phyloP scores from a whole-genome alignment of 2,329 filamentous ascomycete genomes.

The Talaromyces sp. region DNA sequence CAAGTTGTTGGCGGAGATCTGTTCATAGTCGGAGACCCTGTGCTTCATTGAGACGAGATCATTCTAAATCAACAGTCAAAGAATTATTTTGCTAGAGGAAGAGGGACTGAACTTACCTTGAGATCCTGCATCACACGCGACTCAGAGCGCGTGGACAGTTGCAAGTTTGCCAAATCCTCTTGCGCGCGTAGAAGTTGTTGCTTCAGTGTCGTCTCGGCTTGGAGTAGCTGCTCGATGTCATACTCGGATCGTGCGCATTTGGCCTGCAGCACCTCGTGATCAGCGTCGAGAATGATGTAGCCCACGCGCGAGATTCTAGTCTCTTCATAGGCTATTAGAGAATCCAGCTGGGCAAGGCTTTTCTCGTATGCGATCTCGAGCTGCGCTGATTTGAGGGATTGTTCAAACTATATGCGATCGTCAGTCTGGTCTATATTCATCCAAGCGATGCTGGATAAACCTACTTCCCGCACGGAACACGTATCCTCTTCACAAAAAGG shows the following conservation, averaged over 20 bases:
- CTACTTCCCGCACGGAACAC: slow-evolving; percentile 26
- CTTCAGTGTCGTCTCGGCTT: slow-evolving; percentile 35
- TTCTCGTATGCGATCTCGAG: slow-evolving; percentile 70
- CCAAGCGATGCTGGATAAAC: neutral
- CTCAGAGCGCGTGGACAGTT: slow-evolving; percentile 43
- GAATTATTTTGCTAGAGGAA: neutral
- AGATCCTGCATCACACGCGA: slow-evolving; percentile 55
- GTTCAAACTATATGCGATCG: slow-evolving; percentile 28
- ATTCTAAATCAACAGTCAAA: slow-evolving; percentile 47
- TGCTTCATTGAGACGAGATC: slow-evolving; percentile 68
- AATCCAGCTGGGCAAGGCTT: slow-evolving; percentile 61
- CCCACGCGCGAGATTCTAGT: slow-evolving; percentile 66
- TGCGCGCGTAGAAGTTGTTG: slow-evolving; percentile 50
- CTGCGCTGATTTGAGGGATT: slow-evolving; percentile 50
- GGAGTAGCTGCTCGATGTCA: slow-evolving; percentile 50
- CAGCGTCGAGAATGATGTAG: slow-evolving; percentile 68
- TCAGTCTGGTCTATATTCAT: neutral
- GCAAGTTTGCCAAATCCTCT: slow-evolving; percentile 41
- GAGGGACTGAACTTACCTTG: slow-evolving; percentile 42
- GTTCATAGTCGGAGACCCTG: slow-evolving; percentile 66
- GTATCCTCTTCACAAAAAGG: slow-evolving; percentile 2
- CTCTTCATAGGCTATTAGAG: slow-evolving; percentile 72
- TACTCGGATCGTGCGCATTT: slow-evolving; percentile 59
- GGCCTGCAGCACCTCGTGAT: slow-evolving; percentile 66
- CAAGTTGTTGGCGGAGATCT: slow-evolving; percentile 64